Base-by-base conservation (phyloP, 129 eudicot genomes). In the Artemisia argyi region DNA sequence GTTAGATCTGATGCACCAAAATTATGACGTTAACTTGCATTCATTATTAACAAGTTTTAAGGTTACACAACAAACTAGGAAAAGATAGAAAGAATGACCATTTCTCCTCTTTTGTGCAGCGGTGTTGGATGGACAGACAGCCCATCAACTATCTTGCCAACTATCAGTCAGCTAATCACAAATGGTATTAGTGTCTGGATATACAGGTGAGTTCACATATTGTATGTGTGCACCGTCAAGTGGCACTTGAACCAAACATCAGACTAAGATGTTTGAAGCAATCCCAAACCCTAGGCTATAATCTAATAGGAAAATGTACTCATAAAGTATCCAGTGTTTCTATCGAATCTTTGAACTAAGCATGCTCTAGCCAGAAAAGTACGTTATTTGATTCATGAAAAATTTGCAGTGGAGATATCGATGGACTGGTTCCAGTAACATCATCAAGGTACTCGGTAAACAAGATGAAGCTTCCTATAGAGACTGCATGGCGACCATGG, bases 401-500 rank as follows among this genome's bases (percentile, higher is more conserved):
- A 35, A 59, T 47, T 74, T 71, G 22, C 87, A 84, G 89, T 56
- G 89, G 94, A 4, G 90, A 87, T 69, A 73, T 71, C 0, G 94
- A 88, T 59, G 82, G 80, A 42, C 71, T 68, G 51, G 88, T 79
- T 47, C 85, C 94, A 8, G 84, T 82, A 53, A 88, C 90, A 60
- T 67, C 94, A 16, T 64, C 89, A 24, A 84, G 84, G 64, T 87
- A 87, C 76, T 71, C 87, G 0, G 73, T 84, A 7, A 79, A 87
- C 83, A 82, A 63, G 44, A 68, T 87, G 54, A 82, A 84, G 69
- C 78, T 84, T 54, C 84, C 83, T 3, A 28, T 84, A 13, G 80
- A 79, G 82, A 69, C 76, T 15, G 49, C 72, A n/a, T 87, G 89
- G 89, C 79, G 81, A n/a, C 85, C 92, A 18, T 87, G 93, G 89